phyloP scores from a whole-genome alignment of 2,329 filamentous ascomycete genomes.

The Nakataea oryzae region DNA sequence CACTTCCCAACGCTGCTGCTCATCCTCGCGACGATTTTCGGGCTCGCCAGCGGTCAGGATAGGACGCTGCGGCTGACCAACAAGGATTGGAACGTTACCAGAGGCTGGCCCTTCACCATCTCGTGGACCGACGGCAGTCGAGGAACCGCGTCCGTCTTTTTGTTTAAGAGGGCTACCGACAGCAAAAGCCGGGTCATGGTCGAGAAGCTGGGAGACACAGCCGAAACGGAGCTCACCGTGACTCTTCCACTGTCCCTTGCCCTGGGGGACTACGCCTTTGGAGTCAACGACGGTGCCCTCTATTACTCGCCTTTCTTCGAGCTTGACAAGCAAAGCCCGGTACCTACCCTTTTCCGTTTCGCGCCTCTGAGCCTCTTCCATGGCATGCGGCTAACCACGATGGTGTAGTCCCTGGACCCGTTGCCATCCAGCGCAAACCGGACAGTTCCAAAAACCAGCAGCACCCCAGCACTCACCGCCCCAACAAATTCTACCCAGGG shows the following conservation, averaged over 20 bases:
- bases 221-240: neutral
- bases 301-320: neutral
- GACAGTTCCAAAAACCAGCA: neutral
- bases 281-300: neutral
- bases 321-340: neutral
- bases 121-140: neutral
- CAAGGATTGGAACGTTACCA: neutral
- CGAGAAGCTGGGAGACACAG: neutral
- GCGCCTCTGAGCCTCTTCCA: neutral
- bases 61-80: neutral
- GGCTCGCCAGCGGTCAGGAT: neutral
- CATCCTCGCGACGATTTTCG: neutral
- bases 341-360: neutral
- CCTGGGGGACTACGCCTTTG: neutral
- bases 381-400: neutral
- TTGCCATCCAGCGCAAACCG: neutral
- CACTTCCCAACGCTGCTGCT: neutral
- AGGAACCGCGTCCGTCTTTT: neutral
- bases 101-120: neutral
- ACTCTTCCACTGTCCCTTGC: neutral
- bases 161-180: neutral
- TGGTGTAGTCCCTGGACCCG: neutral
- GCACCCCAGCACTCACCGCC: neutral
- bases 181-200: neutral
- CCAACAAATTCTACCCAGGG: neutral